phyloP scores from a whole-genome alignment of 306 rosid species.

The Lablab purpureus region DNA sequence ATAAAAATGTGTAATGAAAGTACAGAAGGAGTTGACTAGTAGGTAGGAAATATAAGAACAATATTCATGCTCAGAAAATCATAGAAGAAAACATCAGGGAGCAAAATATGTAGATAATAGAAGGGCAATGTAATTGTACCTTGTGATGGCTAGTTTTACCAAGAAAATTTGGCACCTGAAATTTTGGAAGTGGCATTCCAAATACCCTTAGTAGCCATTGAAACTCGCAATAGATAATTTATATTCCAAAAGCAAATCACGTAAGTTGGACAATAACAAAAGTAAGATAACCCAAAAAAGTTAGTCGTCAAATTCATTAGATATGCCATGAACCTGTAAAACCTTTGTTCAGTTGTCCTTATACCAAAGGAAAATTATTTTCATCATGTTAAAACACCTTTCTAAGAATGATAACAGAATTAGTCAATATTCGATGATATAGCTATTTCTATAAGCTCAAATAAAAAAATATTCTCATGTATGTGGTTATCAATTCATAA shows the following conservation, averaged over 20 bases:
- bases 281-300: slow-evolving; percentile 18
- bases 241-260: slow-evolving; percentile 32
- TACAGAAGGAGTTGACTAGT: background rate
- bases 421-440: background rate
- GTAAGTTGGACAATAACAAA: background rate
- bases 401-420: background rate
- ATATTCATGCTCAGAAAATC: slow-evolving; percentile 17
- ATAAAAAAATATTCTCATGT: background rate
- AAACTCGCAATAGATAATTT: slow-evolving; percentile 19
- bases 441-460: background rate
- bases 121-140: slow-evolving; percentile 57
- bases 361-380: background rate
- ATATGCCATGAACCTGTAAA: slow-evolving; percentile 16
- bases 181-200: slow-evolving; percentile 39
- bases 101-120: slow-evolving; percentile 29
- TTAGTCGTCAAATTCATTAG: slow-evolving; percentile 9
- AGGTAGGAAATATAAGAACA: slow-evolving; percentile 15
- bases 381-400: background rate
- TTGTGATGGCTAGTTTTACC: slow-evolving; percentile 77
- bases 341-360: background rate
- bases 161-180: slow-evolving; percentile 80
- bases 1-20: slow-evolving; percentile 21
- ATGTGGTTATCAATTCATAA: background rate
- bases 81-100: slow-evolving; percentile 11
- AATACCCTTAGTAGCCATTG: slow-evolving; percentile 29